Evolutionary conservation across 805 yeast species (phyloP).

Genomic region (Debaryomyces castellii): DNA sequence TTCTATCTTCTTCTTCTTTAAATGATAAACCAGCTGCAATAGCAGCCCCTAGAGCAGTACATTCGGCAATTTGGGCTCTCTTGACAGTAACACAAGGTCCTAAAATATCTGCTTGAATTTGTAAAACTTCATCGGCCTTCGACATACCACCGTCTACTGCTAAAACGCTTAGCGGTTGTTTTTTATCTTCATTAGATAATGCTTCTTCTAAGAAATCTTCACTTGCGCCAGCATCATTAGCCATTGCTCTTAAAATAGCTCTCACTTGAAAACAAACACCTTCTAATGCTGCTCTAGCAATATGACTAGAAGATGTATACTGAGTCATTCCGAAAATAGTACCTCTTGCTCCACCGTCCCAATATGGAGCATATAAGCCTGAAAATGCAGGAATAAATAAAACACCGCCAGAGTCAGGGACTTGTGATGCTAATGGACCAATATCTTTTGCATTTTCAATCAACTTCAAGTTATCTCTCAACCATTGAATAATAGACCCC

Average conservation of each 20-base stretch:
- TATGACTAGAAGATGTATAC: slow-evolving; percentile 86
- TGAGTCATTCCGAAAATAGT: slow-evolving; percentile 92
- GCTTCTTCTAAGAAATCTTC: slow-evolving; percentile 58
- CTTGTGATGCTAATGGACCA: slow-evolving; percentile 86
- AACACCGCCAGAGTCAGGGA: slow-evolving; percentile 82
- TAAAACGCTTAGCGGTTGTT: slow-evolving; percentile 48
- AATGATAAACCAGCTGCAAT: slow-evolving; percentile 85
- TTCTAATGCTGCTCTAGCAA: slow-evolving; percentile 92
- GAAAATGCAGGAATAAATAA: slow-evolving; percentile 94
- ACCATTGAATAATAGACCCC: slow-evolving; percentile 92
- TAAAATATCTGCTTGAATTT: slow-evolving; percentile 87
- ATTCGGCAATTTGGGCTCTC: slow-evolving; percentile 80
- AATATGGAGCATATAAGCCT: slow-evolving; percentile 93
- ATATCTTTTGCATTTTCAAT: slow-evolving; percentile 82
- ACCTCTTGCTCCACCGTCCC: slow-evolving; percentile 92
- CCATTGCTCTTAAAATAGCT: slow-evolving; percentile 89
- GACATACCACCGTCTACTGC: slow-evolving; percentile 97
- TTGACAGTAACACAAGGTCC: slow-evolving; percentile 84
- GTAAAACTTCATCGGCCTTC: slow-evolving; percentile 85
- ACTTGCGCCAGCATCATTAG: slow-evolving; percentile 70
- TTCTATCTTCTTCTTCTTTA: slow-evolving; percentile 46
- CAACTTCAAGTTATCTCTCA: slow-evolving; percentile 83
- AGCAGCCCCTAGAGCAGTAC: slow-evolving; percentile 95
- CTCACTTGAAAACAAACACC: slow-evolving; percentile 94
- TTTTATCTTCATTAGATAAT: slow-evolving; percentile 42